phyloP scores from a whole-genome alignment of 306 rosid genomes.

The Delonix regia region DNA sequence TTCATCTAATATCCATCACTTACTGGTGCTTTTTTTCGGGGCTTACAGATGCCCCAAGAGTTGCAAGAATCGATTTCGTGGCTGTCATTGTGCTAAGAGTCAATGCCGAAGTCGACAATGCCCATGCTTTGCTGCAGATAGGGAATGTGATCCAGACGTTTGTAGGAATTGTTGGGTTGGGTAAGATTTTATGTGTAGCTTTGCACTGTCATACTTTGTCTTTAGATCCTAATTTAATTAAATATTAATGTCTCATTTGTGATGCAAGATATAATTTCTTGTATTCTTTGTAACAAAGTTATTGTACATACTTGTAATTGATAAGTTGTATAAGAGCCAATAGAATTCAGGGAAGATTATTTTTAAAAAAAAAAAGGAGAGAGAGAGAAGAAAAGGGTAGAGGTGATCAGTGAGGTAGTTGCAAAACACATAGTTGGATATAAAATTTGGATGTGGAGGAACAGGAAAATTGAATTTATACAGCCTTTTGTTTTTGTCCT shows the following conservation, averaged over 20 bases:
- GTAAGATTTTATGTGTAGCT: conserved; percentile 41
- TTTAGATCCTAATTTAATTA: too few species aligned
- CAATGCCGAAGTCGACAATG: conserved; percentile 91
- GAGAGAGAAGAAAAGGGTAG: neutral
- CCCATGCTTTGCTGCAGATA: conserved; percentile 89
- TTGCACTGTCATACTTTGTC: neutral
- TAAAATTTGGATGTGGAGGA: neutral
- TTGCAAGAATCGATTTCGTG: conserved; percentile 83
- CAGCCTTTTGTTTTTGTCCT: neutral
- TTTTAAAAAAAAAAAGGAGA: too few species aligned
- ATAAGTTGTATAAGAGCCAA: too few species aligned
- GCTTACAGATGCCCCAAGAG: conserved; percentile 69
- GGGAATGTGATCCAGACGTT: conserved; percentile 96
- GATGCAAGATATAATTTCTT: neutral
- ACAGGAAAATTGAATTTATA: neutral
- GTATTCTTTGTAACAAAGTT: neutral
- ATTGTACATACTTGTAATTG: too few species aligned
- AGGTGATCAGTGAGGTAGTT: neutral
- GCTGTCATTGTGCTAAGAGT: conserved; percentile 84
- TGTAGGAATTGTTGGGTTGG: conserved; percentile 94
- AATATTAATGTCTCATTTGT: too few species aligned
- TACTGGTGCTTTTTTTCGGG: neutral
- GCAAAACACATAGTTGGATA: neutral
- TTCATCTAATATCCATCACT: neutral
- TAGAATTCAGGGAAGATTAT: too few species aligned